Percentiles rank a stretch among this genome's conserved stretches.
phyloP scores from a whole-genome alignment of 768 basidiomycete genomes.

The Tremella mesenterica region DNA sequence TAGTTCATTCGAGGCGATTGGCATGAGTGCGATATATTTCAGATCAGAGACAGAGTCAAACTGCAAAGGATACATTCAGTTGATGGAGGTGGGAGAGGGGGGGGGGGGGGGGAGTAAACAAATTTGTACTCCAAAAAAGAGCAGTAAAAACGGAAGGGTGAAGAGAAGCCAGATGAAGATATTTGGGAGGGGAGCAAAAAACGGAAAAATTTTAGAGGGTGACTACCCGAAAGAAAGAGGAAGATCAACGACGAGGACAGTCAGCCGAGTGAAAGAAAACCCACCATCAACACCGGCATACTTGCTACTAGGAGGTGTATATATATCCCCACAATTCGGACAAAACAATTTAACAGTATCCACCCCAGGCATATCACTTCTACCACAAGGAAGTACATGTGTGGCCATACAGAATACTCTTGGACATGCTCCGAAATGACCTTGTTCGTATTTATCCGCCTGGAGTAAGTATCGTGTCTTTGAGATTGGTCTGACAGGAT shows the following conservation, averaged over 20 bases:
- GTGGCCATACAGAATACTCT: slow-evolving; percentile 84
- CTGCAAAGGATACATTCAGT: not conserved
- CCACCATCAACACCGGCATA: slow-evolving; percentile 92
- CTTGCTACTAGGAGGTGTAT: slow-evolving; percentile 85
- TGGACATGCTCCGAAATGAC: slow-evolving; percentile 86
- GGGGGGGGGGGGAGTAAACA: no score
- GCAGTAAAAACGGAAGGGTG: not conserved
- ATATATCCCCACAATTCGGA: slow-evolving; percentile 96
- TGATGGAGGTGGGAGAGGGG: no score
- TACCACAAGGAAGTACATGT: slow-evolving; percentile 87
- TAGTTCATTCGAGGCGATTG: no score
- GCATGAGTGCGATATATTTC: no score
- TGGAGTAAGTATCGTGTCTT: slow-evolving; percentile 38
- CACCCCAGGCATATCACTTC: slow-evolving; percentile 87
- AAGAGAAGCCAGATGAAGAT: not conserved
- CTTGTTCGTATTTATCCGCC: slow-evolving; percentile 92
- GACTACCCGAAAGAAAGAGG: no score
- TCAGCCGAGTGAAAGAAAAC: slow-evolving; percentile 33
- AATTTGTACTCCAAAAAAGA: not conserved
- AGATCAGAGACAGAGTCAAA: not conserved
- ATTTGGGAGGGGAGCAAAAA: not conserved
- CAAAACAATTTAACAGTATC: slow-evolving; percentile 98
- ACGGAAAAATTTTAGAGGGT: no score
- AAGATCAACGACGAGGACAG: no score
- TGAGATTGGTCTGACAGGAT: not conserved